Evolutionary conservation across 2,329 filamentous ascomycete species (phyloP), one percentile per base, ranked within the genome.

Genomic region (Aspergillus pseudoterreus): DNA sequence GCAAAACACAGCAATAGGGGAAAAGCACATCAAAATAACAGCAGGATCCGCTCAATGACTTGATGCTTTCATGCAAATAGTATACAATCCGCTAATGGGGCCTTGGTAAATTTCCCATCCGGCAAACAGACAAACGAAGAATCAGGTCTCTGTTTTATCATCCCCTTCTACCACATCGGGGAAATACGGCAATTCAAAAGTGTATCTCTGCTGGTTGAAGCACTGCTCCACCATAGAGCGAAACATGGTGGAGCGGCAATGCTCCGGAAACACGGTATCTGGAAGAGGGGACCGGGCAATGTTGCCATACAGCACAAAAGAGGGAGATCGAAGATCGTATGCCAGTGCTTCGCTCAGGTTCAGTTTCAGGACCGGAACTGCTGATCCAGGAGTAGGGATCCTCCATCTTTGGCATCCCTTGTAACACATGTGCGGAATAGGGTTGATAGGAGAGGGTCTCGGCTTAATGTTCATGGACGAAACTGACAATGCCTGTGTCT

Each of bases 151-250:
- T 19, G 39, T 15, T 6, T 30, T 38, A 12, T 38, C 2, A 27
- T 44, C 8, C 12, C 12, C 15, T 8, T 33, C 15, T 15, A 39
- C 45, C 24, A 45, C 24, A 10, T 45, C 48, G 8, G 21, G 2
- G 10, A 46, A 11, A 19, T 47, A 38, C 36, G 49, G 44, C 24
- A 47, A 14, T 12, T 47, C 22, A 11, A 51, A 47, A n/a, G 43
- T 14, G 19, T 51, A 43, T n/a, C 36, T 21, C 6, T 36, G 17
- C 15, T 36, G 27, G 1, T 33, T 15, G 21, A 47, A 32, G 35
- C 44, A 51, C 21, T 45, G 24, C 12, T 43, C 35, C 10, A 51
- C 22, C 27, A 51, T 35, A 22, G 8, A 32, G 27, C 43, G 33
- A 24, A 51, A 35, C 6, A 51, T 14, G n/a, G 6, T 9, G 10